Base-by-base conservation (phyloP, 352 stramenopile genomes). In the Phytophthora tentaculata region DNA sequence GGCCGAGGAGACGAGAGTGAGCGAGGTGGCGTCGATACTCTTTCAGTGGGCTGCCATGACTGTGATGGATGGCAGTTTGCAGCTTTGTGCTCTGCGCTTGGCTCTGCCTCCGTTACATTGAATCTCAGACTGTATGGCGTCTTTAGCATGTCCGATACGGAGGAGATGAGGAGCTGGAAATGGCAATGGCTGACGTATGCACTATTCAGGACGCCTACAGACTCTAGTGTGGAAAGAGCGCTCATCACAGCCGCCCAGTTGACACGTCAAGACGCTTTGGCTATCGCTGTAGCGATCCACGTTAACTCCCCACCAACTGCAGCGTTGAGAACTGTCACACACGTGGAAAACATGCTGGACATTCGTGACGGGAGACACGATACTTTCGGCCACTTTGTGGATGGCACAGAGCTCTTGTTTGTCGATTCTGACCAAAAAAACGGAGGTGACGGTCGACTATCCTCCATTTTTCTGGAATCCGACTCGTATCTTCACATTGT, bases 101-200 rank as follows among this genome's bases (percentile, higher is more conserved):
- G 49, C 8, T 62, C 44, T 49, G 61, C 67, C 2, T 63, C 56
- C 5, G 35, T 51, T 19, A 71, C 61, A 22, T 60, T 51, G 5
- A 51, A 67, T 19, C 61, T 74, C 19, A 56, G 56, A 19, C 48
- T 74, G 22, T 71, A 71, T 32, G 67, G 67, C 13, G 56, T 74
- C 24, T 71, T 71, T 44, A 16, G 28, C 6, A 56, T 51, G 39
- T 68, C 71, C 5, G 67, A 76, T 56, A 58, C 67, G 10, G 35
- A 50, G 1, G 63, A 70, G 20, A 23, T 53, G 28, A 57, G 62
- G 9, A 58, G 44, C 16, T 79, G 67, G 62, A 80, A 80, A 24
- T 80, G 72, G 72, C 56, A 61, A 28, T 80, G 72, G 68, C 53
- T 80, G 3, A 41, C 64, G 24, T 80, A 80, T 51, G 72, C 72